phyloP scores from a whole-genome alignment of 176 grass and related monocot species.

The Eragrostis curvula region DNA sequence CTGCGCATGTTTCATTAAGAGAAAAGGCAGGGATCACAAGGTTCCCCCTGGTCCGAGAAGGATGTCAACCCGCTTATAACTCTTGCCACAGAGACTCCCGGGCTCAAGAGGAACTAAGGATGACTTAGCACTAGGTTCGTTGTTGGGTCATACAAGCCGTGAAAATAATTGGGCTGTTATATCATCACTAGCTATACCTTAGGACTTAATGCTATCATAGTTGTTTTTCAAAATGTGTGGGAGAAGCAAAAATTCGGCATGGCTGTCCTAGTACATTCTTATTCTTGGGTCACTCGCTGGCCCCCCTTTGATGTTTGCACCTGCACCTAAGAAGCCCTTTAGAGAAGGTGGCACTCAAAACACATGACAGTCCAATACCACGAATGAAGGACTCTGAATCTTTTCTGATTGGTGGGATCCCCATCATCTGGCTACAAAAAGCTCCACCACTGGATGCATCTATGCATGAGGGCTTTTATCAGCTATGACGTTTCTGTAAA shows the following conservation, averaged over 20 bases:
- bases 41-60: too few relatives aligned
- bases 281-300: not conserved
- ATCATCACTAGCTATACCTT: slow-evolving; percentile 5
- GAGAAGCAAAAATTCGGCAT: not conserved
- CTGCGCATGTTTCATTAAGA: too few relatives aligned
- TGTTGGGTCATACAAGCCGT: too few relatives aligned
- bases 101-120: too few relatives aligned
- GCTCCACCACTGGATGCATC: slow-evolving; percentile 36
- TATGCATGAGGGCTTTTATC: slow-evolving; percentile 18
- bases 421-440: not conserved
- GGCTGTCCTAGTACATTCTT: not conserved
- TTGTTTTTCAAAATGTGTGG: not conserved
- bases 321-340: not conserved
- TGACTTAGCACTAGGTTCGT: too few relatives aligned
- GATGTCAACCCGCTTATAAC: too few relatives aligned
- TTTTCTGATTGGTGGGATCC: not conserved
- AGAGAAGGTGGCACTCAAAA: slow-evolving; percentile 4
- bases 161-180: not conserved
- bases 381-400: not conserved
- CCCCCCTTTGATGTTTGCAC: slow-evolving; percentile 25
- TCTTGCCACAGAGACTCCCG: too few relatives aligned
- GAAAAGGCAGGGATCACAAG: too few relatives aligned
- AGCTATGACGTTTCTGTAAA: slow-evolving; percentile 19
- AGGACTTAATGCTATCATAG: not conserved
- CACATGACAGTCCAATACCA: slow-evolving; percentile 7